Conservation (phyloP, 2,329 filamentous ascomycete species). For the Penicillium sp. region DNA sequence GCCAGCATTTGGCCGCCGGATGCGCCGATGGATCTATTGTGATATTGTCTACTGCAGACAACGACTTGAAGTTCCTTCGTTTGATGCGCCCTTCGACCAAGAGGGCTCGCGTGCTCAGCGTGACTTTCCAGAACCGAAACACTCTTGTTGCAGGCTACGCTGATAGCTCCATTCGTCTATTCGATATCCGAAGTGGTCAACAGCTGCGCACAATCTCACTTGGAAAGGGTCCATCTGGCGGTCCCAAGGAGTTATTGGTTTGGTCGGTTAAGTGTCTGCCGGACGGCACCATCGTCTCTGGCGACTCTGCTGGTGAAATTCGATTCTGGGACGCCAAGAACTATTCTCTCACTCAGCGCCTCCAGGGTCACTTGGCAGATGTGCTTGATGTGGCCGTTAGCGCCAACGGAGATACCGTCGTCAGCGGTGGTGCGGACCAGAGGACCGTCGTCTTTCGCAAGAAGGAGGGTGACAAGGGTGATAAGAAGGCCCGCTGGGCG, state of each 20-base stretch:
- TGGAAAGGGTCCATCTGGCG: constrained; percentile 75
- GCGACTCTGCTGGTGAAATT: constrained; percentile 91
- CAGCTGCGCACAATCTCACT: constrained; percentile 82
- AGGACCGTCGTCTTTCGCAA: constrained; percentile 82
- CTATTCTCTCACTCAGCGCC: constrained; percentile 82
- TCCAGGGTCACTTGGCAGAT: constrained; percentile 87
- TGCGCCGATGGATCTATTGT: constrained; percentile 91
- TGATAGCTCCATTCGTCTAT: constrained; percentile 93
- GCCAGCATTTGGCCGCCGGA: constrained; percentile 76
- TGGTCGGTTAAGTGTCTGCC: constrained; percentile 91
- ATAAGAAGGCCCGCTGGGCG: constrained; percentile 71
- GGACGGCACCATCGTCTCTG: constrained; percentile 88
- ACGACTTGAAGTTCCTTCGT: constrained; percentile 78
- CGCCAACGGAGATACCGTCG: constrained; percentile 76
- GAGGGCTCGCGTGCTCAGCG: constrained; percentile 85
- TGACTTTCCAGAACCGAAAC: constrained; percentile 84
- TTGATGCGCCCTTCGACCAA: constrained; percentile 79
- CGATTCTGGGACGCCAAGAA: constrained; percentile 93
- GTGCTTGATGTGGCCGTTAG: constrained; percentile 85
- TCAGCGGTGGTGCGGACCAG: constrained; percentile 91
- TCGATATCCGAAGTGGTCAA: constrained; percentile 79
- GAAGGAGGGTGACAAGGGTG: constrained; percentile 51
- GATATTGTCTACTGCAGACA: constrained; percentile 82
- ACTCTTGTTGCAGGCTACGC: constrained; percentile 88
- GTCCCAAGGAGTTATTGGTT: constrained; percentile 82